A percentile compares a stretch with the other conserved stretches of the same genome.
Evolutionary conservation across 2,329 filamentous ascomycete genomes (phyloP).

Genomic region (Neonectria magnoliae): DNA sequence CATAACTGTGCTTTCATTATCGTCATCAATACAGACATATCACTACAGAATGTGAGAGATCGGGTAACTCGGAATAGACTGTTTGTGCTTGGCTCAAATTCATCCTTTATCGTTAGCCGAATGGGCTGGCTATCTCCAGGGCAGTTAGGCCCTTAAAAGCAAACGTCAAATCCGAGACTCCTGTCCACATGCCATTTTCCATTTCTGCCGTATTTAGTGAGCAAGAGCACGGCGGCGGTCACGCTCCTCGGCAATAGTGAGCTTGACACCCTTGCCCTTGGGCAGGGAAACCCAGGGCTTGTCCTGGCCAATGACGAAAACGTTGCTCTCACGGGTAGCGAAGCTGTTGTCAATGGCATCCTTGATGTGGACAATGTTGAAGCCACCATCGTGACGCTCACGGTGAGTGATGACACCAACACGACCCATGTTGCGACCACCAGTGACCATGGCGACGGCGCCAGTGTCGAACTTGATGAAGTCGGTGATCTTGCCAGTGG

Average conservation of each 20-base stretch:
- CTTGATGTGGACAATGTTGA: conserved; percentile 99
- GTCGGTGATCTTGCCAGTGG: conserved; percentile 97
- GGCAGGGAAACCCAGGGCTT: conserved; percentile 99
- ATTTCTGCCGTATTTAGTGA: conserved; percentile 56
- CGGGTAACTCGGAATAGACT: conserved; percentile 36
- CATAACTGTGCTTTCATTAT: not conserved
- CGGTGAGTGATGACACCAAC: conserved; percentile 99
- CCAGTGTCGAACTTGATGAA: conserved; percentile 99
- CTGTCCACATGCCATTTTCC: conserved; percentile 51
- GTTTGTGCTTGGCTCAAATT: conserved; percentile 46
- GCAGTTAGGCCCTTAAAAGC: conserved; percentile 45
- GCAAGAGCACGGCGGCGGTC: conserved; percentile 87
- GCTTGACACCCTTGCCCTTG: conserved; percentile 99
- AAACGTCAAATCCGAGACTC: conserved; percentile 55
- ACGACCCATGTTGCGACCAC: conserved; percentile 99
- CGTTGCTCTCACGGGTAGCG: conserved; percentile 98
- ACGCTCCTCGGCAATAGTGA: conserved; percentile 98
- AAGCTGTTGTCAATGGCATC: conserved; percentile 99
- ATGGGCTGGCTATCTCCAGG: conserved; percentile 49
- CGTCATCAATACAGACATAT: not conserved
- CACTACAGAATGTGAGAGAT: conserved; percentile 2
- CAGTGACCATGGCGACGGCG: conserved; percentile 97
- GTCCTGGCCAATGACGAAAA: conserved; percentile 98
- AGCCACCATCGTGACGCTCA: conserved; percentile 99
- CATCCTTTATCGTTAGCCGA: conserved; percentile 51